phyloP scores from a whole-genome alignment of 768 basidiomycete species.

The Mycena capillaripes region DNA sequence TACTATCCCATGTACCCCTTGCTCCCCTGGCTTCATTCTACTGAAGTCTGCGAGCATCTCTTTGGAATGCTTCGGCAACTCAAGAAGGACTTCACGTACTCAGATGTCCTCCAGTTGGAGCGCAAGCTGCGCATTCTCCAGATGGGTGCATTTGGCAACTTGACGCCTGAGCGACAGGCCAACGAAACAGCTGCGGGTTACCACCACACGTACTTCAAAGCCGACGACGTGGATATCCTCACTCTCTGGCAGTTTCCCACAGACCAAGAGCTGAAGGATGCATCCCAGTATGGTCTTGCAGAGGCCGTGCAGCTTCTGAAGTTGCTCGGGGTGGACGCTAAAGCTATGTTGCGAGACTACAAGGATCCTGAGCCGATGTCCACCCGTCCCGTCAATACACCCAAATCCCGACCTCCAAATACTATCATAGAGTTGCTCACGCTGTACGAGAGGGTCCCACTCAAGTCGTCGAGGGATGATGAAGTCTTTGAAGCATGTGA shows the following conservation, averaged over 20 bases:
- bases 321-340: not conserved
- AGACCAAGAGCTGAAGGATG: conserved; percentile 31
- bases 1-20: conserved; percentile 37
- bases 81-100: conserved; percentile 41
- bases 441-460: not conserved
- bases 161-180: conserved; percentile 27
- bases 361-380: not conserved
- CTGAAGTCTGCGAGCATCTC: conserved; percentile 45
- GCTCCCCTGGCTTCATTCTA: conserved; percentile 50
- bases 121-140: conserved; percentile 38
- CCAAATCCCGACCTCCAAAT: not conserved
- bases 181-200: conserved; percentile 38
- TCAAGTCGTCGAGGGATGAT: not conserved
- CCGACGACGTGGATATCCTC: conserved; percentile 29
- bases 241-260: conserved; percentile 31
- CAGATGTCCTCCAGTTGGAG: conserved; percentile 36
- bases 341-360: not conserved
- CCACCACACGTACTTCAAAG: conserved; percentile 40
- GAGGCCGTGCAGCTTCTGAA: not conserved
- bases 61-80: no score
- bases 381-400: not conserved
- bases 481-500: conserved; percentile 33
- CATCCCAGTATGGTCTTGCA: not conserved
- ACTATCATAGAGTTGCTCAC: not conserved
- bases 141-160: conserved; percentile 26